These are phyloP conservation scores for Chondrus crispus DNA, from an alignment of 23 red algal genomes.

Conservation along the genomic window DNA sequence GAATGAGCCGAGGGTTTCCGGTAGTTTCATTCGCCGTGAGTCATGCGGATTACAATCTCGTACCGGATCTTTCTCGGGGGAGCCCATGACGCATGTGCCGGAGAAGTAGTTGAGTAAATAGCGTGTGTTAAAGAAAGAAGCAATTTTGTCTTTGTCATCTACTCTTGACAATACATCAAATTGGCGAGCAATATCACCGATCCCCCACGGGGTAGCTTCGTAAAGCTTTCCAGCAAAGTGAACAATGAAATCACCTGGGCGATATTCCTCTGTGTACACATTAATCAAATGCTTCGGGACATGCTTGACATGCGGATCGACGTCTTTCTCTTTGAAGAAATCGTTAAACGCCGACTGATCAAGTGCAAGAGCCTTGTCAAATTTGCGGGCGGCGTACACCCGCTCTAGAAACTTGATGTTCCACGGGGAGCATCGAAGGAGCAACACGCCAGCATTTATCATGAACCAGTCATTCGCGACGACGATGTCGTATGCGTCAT, in stretches of 20 bases:
- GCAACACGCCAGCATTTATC: constrained; percentile 87
- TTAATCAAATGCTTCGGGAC: constrained; percentile 80
- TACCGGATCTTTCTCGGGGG: constrained; percentile 44
- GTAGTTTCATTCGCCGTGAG: constrained; percentile 49
- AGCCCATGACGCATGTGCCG: constrained; percentile 67
- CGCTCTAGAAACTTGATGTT: constrained; percentile 64
- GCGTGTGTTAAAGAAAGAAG: constrained; percentile 69
- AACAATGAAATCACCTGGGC: constrained; percentile 84
- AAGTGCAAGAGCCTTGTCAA: constrained; percentile 72
- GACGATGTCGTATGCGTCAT: constrained; percentile 86
- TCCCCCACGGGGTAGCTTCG: constrained; percentile 81
- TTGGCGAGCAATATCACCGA: constrained; percentile 81
- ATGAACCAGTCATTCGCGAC: constrained; percentile 89
- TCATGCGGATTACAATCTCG: constrained; percentile 55
- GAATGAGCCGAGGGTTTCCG: constrained; percentile 55
- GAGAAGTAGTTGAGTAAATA: constrained; percentile 87
- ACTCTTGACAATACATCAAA: constrained; percentile 73
- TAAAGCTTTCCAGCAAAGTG: constrained; percentile 95
- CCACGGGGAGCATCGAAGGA: constrained; percentile 77
- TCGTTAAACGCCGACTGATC: constrained; percentile 76
- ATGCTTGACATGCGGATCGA: constrained; percentile 61
- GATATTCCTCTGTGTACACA: constrained; percentile 91
- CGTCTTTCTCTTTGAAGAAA: constrained; percentile 41
- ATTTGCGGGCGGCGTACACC: constrained; percentile 70
- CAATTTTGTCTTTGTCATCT: constrained; percentile 55